Percentiles rank a stretch among this genome's conserved stretches.
These are phyloP conservation scores for Meyerozyma sp. DNA, from an alignment of 1,139 yeast species.

Conservation along the genomic window DNA sequence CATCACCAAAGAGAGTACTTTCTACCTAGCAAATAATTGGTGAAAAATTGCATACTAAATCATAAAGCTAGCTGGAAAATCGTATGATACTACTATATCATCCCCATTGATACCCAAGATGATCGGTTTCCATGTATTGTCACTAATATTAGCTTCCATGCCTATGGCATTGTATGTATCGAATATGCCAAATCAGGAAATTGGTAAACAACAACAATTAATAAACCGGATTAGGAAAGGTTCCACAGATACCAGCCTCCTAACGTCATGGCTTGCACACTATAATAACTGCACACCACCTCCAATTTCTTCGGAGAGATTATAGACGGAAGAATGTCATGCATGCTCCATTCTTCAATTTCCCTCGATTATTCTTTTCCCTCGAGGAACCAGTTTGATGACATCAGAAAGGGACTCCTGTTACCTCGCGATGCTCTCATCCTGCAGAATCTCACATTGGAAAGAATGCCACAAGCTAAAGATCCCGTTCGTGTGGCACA, in stretches of 20 bases:
- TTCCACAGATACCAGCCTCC: neutral
- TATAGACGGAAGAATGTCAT: slow-evolving; percentile 4
- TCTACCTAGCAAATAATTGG: too few relatives aligned
- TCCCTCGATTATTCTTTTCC: slow-evolving; percentile 21
- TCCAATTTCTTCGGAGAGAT: neutral
- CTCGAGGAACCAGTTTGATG: neutral
- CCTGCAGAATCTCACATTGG: slow-evolving; percentile 20
- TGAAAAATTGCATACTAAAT: too few relatives aligned
- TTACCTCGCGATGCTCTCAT: slow-evolving; percentile 14
- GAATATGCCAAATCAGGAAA: neutral
- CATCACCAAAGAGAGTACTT: neutral
- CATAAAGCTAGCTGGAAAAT: too few relatives aligned
- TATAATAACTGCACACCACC: slow-evolving; percentile 1
- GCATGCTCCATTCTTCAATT: slow-evolving; percentile 12
- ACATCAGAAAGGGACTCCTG: neutral
- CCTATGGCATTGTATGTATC: neutral
- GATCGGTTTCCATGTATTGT: too few relatives aligned
- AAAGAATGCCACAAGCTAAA: slow-evolving; percentile 12
- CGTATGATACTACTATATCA: too few relatives aligned
- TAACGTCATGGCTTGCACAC: neutral
- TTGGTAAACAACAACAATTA: slow-evolving; percentile 17
- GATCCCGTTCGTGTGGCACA: slow-evolving; percentile 7
- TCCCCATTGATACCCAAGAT: too few relatives aligned
- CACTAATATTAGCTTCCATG: too few relatives aligned
- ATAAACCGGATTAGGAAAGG: slow-evolving; percentile 12